Evolutionary conservation across 306 rosid genomes (phyloP), one percentile per base, ranked within the genome.

Genomic region (Crataegus laevigata): DNA sequence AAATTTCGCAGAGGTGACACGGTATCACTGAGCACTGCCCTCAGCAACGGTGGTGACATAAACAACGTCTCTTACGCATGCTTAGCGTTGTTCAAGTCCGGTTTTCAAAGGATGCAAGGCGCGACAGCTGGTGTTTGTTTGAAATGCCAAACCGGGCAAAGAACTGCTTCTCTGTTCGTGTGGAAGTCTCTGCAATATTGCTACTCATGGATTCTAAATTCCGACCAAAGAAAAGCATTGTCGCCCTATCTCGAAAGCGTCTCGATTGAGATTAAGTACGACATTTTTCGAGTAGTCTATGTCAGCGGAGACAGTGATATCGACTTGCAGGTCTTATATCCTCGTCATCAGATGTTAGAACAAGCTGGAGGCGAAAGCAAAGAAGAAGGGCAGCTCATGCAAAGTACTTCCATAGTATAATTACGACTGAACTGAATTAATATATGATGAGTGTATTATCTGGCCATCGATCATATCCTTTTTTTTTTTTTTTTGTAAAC

Each of bases 121-220:
- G 79, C 79, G 24, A 72, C 71, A 0, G 69, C 96, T 1, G 96
- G 98, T 4, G 83, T 86, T 26, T 93, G 98, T 80, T 78, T 93
- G 80, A 90, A 80, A 72, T 85, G 86, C 77, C 88, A 87, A 73
- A 87, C 47, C 77, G 82, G 34, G 73, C 85, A 96, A 1, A 77
- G 67, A 42, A 82, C 89, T 11, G 82, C 84, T 24, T 87, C 86
- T 69, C 71, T 93, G 11, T 83, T 79, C 30, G 93, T 93, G 52
- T 93, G 98, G 98, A 89, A 89, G 28, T 89, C 91, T 45, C 88
- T 85, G 28, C 92, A 82, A 14, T 76, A 73, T 50, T 93, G 89
- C 68, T 93, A 93, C 84, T 85, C 96, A 0, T 89, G 91, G 91
- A 81, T 93, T 73, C 74, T 93, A 51, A 83, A 69, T 47, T 80